Evolutionary conservation across 495 filamentous ascomycete species (phyloP).

Genomic region (Penicilliopsis zonata): DNA sequence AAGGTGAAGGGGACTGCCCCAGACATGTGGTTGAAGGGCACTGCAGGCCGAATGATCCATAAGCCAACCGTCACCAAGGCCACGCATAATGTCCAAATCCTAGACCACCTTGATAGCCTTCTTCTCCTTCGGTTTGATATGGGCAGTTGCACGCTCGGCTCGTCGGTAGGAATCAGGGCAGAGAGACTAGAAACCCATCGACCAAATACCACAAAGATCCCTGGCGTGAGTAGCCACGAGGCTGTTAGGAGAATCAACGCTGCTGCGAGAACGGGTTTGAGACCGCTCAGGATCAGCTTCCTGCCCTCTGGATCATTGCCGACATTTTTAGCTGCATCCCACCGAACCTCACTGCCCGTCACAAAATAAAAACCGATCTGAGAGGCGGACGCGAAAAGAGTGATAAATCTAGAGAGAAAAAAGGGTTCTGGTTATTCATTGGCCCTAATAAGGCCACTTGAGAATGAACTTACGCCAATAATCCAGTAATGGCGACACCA

Average conservation of each 20-base stretch:
- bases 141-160: constrained; percentile 4
- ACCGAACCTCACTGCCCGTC: constrained; percentile 15
- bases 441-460: not conserved
- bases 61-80: constrained; percentile 1
- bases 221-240: constrained; percentile 7
- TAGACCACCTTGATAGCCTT: not conserved
- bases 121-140: not conserved
- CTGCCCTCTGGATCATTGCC: constrained; percentile 12
- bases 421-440: not conserved
- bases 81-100: constrained; percentile 5
- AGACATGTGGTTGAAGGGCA: constrained; percentile 16
- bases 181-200: constrained; percentile 7
- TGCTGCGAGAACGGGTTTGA: constrained; percentile 10
- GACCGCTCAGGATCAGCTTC: constrained; percentile 13
- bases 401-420: constrained; percentile 4
- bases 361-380: constrained; percentile 14
- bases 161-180: not conserved
- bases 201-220: constrained; percentile 4
- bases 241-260: constrained; percentile 3
- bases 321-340: constrained; percentile 13
- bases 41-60: constrained; percentile 9
- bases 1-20: constrained; percentile 13
- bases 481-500: constrained; percentile 1
- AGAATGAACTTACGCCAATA: constrained; percentile 6
- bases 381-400: constrained; percentile 8